Evolutionary conservation across 2,329 filamentous ascomycete genomes (phyloP).

Genomic region (Trichoderma lentiforme): DNA sequence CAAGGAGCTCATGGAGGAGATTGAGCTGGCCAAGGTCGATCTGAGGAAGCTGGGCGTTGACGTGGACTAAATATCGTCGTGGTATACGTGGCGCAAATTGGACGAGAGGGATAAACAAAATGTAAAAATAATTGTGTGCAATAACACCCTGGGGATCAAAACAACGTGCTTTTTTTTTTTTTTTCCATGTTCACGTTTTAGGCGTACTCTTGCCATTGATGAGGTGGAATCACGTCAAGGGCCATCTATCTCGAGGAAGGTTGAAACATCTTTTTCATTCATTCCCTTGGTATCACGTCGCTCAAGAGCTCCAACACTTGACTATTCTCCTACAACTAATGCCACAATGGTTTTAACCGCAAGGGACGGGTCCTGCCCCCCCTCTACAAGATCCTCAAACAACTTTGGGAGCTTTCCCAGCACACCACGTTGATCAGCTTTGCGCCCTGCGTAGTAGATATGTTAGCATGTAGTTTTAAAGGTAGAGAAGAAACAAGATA

Average conservation of each 20-base stretch:
- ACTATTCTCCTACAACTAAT: slow-evolving; percentile 50
- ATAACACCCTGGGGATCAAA: slow-evolving; percentile 1
- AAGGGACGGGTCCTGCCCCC: slow-evolving; percentile 50
- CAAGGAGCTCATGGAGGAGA: slow-evolving; percentile 82
- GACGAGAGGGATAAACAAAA: not conserved
- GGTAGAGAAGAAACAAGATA: no score
- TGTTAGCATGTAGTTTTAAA: slow-evolving; percentile 20
- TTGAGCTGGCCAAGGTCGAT: slow-evolving; percentile 71
- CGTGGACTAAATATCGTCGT: slow-evolving; percentile 56
- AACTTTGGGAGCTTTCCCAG: slow-evolving; percentile 57
- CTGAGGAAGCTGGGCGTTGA: slow-evolving; percentile 71
- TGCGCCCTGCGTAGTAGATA: slow-evolving; percentile 48
- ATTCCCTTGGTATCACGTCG: slow-evolving; percentile 19
- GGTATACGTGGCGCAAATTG: slow-evolving; percentile 14
- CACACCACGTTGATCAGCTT: slow-evolving; percentile 53
- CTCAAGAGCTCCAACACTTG: slow-evolving; percentile 13
- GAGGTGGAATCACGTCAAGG: not conserved
- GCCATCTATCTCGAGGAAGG: not conserved
- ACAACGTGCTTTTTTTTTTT: not conserved
- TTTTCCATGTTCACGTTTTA: not conserved
- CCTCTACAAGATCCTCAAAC: slow-evolving; percentile 57
- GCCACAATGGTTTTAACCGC: slow-evolving; percentile 60
- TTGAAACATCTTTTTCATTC: not conserved
- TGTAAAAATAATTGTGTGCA: slow-evolving; percentile 8
- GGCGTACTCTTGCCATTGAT: not conserved